Evolutionary conservation across 257 asterid species (phyloP).

Genomic region (Solanum etuberosum): DNA sequence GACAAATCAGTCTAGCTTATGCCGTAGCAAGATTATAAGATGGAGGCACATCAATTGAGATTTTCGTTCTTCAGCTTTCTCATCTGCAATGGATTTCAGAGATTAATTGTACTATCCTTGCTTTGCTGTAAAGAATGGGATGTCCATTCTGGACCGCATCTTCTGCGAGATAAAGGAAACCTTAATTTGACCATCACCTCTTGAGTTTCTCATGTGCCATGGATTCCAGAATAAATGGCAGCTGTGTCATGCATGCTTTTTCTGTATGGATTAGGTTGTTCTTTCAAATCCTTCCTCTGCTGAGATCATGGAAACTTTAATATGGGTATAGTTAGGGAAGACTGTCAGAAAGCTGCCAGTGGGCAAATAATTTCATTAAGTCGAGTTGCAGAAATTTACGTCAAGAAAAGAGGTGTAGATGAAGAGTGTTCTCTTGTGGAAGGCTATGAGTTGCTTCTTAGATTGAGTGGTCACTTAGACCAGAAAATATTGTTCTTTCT

Average conservation of each 20-base stretch:
- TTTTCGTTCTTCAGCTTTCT: not conserved
- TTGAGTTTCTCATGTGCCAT: not conserved
- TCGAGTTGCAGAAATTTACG: not conserved
- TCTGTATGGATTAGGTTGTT: not conserved
- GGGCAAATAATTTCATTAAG: not conserved
- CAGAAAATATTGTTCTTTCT: not conserved
- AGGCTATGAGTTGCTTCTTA: not conserved
- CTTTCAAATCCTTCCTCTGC: not conserved
- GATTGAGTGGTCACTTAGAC: not conserved
- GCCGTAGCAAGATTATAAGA: not conserved
- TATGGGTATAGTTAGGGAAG: not conserved
- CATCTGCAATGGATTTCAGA: not conserved
- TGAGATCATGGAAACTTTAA: not conserved
- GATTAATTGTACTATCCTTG: not conserved
- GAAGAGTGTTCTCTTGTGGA: not conserved
- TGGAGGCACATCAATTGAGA: not conserved
- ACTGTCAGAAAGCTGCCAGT: not conserved
- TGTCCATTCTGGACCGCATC: not conserved
- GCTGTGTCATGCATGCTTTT: not conserved
- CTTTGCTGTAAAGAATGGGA: not conserved
- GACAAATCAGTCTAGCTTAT: not conserved
- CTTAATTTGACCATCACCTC: not conserved
- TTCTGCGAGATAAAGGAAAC: not conserved
- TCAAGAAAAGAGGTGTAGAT: not conserved
- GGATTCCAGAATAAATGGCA: not conserved